phyloP scores from a whole-genome alignment of 768 basidiomycete genomes.

The Tricholoma terreum region DNA sequence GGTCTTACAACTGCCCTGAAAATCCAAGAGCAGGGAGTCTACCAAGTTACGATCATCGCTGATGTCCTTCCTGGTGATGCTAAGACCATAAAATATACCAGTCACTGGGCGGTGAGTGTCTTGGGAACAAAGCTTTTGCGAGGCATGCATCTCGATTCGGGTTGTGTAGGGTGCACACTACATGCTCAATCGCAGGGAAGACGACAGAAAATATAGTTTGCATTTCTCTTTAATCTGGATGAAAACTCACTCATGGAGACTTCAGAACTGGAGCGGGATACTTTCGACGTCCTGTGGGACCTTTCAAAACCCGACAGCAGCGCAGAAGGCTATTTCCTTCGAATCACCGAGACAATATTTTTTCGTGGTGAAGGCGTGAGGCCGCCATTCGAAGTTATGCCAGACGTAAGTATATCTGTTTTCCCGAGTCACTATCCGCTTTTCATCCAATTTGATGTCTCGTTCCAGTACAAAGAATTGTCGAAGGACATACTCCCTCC shows the following conservation, averaged over 20 bases:
- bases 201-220: constrained; percentile 55
- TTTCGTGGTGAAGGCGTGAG: constrained; percentile 39
- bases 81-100: constrained; percentile 73
- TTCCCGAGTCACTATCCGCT: not conserved
- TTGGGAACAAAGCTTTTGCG: not conserved
- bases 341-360: constrained; percentile 62
- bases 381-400: constrained; percentile 50
- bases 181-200: constrained; percentile 54
- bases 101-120: constrained; percentile 72
- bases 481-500: constrained; percentile 31
- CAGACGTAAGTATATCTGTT: constrained; percentile 38
- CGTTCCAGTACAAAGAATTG: constrained; percentile 35
- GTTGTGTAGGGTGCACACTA: constrained; percentile 73
- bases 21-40: constrained; percentile 60
- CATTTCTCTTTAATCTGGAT: not conserved
- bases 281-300: constrained; percentile 74
- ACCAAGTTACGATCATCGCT: constrained; percentile 67
- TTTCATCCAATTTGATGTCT: not conserved
- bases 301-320: constrained; percentile 58
- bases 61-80: constrained; percentile 71
- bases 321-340: constrained; percentile 61
- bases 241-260: not conserved
- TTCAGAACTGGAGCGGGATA: constrained; percentile 65
- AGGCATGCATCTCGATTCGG: not conserved
- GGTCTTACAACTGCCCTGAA: constrained; percentile 75